Conservation (phyloP, 169 alveolate species). For the Eimeria acervulina region DNA sequence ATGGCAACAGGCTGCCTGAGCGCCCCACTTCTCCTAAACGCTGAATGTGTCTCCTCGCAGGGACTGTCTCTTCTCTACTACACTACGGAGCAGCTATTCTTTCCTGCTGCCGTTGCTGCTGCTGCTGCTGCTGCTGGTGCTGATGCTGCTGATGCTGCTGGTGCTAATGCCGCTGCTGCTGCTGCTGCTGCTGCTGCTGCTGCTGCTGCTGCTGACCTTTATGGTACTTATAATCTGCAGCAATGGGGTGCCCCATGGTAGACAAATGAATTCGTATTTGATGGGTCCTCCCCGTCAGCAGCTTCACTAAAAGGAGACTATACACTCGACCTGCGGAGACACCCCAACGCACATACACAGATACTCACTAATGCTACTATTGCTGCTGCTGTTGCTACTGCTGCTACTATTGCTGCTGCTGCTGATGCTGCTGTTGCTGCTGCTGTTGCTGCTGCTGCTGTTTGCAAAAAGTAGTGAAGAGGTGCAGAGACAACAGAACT, state of each 20-base stretch:
- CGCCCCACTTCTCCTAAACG: no score
- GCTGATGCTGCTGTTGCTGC: no score
- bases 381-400: conserved; percentile 27
- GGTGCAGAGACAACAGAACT: no score
- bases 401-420: background rate
- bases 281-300: conserved; percentile 73
- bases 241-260: conserved; percentile 52
- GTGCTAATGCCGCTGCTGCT: background rate
- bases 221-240: conserved; percentile 2
- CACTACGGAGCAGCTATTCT: no score
- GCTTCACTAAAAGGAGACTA: conserved; percentile 48
- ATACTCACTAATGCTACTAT: background rate
- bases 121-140: background rate
- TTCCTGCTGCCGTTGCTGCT: conserved; percentile 1
- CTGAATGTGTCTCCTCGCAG: background rate
- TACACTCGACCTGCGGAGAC: background rate
- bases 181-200: conserved; percentile 34
- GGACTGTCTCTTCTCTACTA: background rate
- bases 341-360: no score
- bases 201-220: background rate
- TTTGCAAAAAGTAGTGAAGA: no score
- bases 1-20: background rate
- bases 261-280: conserved; percentile 75
- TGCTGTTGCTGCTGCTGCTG: no score
- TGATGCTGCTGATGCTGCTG: no score